A percentile compares a stretch with the other conserved stretches of the same genome.
These are phyloP conservation scores for Fusarium sp. DNA, from an alignment of 2,329 filamentous ascomycete species.

Conservation along the genomic window DNA sequence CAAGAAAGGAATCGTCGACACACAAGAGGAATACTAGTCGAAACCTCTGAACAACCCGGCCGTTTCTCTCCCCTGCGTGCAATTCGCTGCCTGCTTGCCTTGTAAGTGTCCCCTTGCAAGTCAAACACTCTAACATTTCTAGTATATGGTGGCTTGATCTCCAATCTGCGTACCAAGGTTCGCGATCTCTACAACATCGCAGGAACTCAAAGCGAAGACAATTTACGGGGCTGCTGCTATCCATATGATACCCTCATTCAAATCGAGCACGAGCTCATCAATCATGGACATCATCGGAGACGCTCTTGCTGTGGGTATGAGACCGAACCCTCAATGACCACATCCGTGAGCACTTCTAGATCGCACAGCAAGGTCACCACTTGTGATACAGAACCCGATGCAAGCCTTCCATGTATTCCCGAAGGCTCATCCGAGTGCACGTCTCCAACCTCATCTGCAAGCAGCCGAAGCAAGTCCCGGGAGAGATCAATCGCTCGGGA, in stretches of 20 bases:
- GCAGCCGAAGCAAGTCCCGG: constrained; percentile 7
- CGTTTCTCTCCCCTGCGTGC: not conserved
- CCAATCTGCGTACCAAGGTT: constrained; percentile 44
- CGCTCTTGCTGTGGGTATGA: constrained; percentile 29
- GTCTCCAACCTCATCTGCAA: not conserved
- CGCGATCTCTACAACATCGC: constrained; percentile 47
- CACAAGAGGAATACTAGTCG: not conserved
- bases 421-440: constrained; percentile 23
- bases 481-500: constrained; percentile 26
- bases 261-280: constrained; percentile 46
- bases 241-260: constrained; percentile 42
- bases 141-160: constrained; percentile 46
- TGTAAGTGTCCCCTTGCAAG: constrained; percentile 26
- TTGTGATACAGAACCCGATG: not conserved
- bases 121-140: not conserved
- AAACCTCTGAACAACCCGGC: not conserved
- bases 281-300: constrained; percentile 39
- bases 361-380: not conserved
- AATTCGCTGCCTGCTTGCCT: constrained; percentile 36
- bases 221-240: constrained; percentile 39
- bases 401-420: constrained; percentile 27
- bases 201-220: constrained; percentile 39
- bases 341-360: constrained; percentile 1
- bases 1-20: not conserved
- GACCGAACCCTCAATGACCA: constrained; percentile 36